These are phyloP conservation scores for Emericellopsis terricola DNA, from an alignment of 495 filamentous ascomycete genomes.

Conservation along the genomic window DNA sequence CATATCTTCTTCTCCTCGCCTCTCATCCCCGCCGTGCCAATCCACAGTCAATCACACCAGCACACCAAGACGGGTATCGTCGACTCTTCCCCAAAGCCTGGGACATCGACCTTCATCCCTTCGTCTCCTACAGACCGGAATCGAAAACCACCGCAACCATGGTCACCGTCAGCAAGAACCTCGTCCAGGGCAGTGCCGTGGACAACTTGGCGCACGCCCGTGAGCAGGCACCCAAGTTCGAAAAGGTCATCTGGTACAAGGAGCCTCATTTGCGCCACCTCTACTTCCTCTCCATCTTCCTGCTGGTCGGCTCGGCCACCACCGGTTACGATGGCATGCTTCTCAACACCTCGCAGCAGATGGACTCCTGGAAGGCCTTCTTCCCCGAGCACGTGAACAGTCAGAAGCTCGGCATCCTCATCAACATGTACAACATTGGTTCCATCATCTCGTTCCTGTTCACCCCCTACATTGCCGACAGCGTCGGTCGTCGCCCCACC, in stretches of 20 bases:
- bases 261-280: slow-evolving; percentile 42
- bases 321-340: slow-evolving; percentile 51
- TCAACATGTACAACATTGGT: slow-evolving; percentile 52
- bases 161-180: background rate
- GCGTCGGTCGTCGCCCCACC: slow-evolving; percentile 40
- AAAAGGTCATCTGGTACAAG: slow-evolving; percentile 38
- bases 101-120: background rate
- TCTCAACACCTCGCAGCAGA: slow-evolving; percentile 38
- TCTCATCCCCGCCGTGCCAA: too few relatives aligned
- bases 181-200: background rate
- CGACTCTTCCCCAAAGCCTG: background rate
- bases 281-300: slow-evolving; percentile 32
- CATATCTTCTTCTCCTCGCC: too few relatives aligned
- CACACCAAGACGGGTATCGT: too few relatives aligned
- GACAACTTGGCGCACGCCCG: slow-evolving; percentile 19
- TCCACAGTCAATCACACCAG: too few relatives aligned
- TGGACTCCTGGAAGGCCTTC: slow-evolving; percentile 31
- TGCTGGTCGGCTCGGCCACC: slow-evolving; percentile 45
- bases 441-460: slow-evolving; percentile 46
- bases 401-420: slow-evolving; percentile 42
- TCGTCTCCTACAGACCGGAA: background rate
- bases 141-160: too few relatives aligned
- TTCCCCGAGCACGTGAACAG: slow-evolving; percentile 24
- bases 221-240: slow-evolving; percentile 32
- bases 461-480: slow-evolving; percentile 52